Evolutionary conservation across 306 rosid species (phyloP).

Genomic region (Datisca glomerata): DNA sequence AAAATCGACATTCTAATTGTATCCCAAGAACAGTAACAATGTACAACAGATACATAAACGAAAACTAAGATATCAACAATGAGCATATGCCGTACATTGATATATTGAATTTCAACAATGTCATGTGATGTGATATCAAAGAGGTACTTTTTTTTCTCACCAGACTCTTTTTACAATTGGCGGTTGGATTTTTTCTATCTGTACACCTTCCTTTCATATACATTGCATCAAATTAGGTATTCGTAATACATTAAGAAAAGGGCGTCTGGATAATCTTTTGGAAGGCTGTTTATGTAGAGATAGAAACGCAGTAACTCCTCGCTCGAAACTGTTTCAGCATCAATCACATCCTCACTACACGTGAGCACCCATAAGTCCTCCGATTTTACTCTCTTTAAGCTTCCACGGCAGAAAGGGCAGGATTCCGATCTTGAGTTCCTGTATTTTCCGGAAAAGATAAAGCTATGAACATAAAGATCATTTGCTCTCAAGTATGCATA

Average conservation of each 20-base stretch:
- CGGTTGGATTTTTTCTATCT: slow-evolving; percentile 34
- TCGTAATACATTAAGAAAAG: slow-evolving; percentile 85
- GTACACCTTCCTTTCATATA: slow-evolving; percentile 42
- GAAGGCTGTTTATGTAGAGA: slow-evolving; percentile 77
- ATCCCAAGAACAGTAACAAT: too few species aligned
- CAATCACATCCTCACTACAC: slow-evolving; percentile 76
- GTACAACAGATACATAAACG: too few species aligned
- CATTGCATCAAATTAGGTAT: slow-evolving; percentile 46
- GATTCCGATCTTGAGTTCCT: slow-evolving; percentile 83
- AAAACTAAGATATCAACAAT: background rate
- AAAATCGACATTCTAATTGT: too few species aligned
- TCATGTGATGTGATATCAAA: background rate
- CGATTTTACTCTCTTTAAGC: slow-evolving; percentile 83
- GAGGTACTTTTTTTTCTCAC: background rate
- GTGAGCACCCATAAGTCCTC: slow-evolving; percentile 97
- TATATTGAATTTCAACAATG: background rate
- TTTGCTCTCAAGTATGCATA: background rate
- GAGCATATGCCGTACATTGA: background rate
- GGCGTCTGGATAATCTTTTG: slow-evolving; percentile 85
- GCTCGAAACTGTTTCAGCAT: slow-evolving; percentile 63
- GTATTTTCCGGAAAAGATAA: slow-evolving; percentile 12
- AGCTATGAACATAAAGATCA: slow-evolving; percentile 2
- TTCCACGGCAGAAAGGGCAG: slow-evolving; percentile 93
- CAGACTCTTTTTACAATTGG: slow-evolving; percentile 42
- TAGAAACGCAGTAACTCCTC: slow-evolving; percentile 77